Evolutionary conservation across 2,329 filamentous ascomycete species (phyloP), one percentile per base, ranked within the genome.

Genomic region (Furcasterigmium furcatum): DNA sequence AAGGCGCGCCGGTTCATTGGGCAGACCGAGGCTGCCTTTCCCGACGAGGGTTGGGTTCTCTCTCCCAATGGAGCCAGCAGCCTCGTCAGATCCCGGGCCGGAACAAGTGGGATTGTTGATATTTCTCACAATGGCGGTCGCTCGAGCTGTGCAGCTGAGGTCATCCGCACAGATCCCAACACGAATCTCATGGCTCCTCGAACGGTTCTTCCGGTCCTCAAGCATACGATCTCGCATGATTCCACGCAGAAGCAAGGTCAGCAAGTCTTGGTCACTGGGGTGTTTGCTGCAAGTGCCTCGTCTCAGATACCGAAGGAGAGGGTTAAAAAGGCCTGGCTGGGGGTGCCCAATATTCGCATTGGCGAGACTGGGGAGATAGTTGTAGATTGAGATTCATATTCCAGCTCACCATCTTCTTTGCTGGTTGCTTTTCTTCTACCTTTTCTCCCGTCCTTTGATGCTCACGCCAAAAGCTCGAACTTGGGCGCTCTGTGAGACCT

Each of bases 111-210:
- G 10, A 36, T 54, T 6, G 40, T 42, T 10, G 44, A 46, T 32
- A 22, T 47, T 19, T 18, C 14, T 2, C 32, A n/a, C n/a, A 21
- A 16, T n/a, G n/a, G n/a, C n/a, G n/a, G n/a, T n/a, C n/a, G n/a
- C n/a, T 5, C n/a, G 4, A 35, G 9, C 4, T 14, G 12, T 12
- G 25, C 25, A n/a, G 39, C 24, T 4, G 34, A 36, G 18, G 44
- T 48, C 13, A 30, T 54, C 25, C 41, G 38, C 35, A 38, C 50
- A 18, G 52, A 55, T 22, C 48, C 53, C 5, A 55, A 55, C 43
- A 55, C 52, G 8, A 55, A 54, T 18, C 20, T 54, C 13, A 41
- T 52, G 16, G 38, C 47, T 22, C 47, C 46, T 4, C 32, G 47
- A 13, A 45, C 49, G 8, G 44, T 45, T 12, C 46, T 49, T 10